Evolutionary conservation across 2,329 filamentous ascomycete species (phyloP).

Genomic region (Cordyceps tenuipes): DNA sequence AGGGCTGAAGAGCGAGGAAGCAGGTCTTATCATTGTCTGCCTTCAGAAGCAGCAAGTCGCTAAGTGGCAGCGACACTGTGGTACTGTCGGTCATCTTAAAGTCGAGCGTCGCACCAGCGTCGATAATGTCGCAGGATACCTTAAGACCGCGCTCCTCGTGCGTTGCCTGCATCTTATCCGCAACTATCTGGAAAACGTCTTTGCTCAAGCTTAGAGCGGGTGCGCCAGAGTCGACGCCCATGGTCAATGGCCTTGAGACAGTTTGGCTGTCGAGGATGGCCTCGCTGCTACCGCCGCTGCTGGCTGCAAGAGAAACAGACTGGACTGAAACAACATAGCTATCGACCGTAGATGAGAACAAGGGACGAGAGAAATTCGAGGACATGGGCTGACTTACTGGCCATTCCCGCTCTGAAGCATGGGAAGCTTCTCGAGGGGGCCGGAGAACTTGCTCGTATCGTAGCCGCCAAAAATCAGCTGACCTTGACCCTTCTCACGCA

Average conservation of each 20-base stretch:
- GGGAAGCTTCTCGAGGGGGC: background rate
- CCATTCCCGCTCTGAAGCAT: background rate
- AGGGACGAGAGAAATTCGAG: background rate
- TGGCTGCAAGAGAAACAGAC: background rate
- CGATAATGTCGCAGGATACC: background rate
- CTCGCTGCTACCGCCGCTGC: background rate
- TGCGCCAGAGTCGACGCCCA: background rate
- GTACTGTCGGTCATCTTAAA: background rate
- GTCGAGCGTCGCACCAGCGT: background rate
- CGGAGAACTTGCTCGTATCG: background rate
- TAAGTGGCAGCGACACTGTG: background rate
- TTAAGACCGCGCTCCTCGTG: background rate
- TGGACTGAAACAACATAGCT: background rate
- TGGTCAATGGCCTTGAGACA: background rate
- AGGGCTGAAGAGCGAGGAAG: background rate
- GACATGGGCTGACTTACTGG: background rate
- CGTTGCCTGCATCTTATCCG: background rate
- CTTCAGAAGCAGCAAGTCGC: background rate
- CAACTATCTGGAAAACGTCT: background rate
- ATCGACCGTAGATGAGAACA: background rate
- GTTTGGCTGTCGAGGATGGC: background rate
- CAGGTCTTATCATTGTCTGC: background rate
- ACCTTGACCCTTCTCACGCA: background rate
- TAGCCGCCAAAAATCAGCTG: background rate
- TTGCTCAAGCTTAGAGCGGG: background rate